These are phyloP conservation scores for Tuber magnatum DNA, from an alignment of 495 filamentous ascomycete genomes.

Conservation along the genomic window DNA sequence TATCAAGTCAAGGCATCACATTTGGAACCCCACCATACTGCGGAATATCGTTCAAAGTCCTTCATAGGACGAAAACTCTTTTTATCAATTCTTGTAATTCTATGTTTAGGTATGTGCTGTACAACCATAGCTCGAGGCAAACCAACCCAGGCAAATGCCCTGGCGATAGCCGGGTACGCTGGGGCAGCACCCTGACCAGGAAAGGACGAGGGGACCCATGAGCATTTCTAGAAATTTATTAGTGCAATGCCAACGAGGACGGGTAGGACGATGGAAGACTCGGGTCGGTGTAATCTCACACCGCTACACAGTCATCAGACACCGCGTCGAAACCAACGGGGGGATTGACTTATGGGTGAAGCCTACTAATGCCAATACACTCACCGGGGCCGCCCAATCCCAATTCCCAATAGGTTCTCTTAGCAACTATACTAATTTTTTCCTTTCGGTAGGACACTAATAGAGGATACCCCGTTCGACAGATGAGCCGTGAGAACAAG, in stretches of 20 bases:
- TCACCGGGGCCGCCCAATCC: neutral
- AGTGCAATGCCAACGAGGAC: neutral
- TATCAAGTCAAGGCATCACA: too few relatives aligned
- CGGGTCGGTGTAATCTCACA: conserved; percentile 36
- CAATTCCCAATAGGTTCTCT: neutral
- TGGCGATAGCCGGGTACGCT: conserved; percentile 47
- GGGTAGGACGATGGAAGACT: too few relatives aligned
- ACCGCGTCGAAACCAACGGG: too few relatives aligned
- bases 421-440: neutral
- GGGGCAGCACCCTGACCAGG: conserved; percentile 51
- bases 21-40: too few relatives aligned
- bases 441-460: neutral
- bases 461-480: neutral
- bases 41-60: too few relatives aligned
- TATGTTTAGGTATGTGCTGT: too few relatives aligned
- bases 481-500: neutral
- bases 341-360: neutral
- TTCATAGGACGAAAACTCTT: neutral
- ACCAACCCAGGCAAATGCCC: conserved; percentile 38
- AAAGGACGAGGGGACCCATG: conserved; percentile 51
- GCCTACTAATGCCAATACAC: conserved; percentile 58
- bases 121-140: neutral
- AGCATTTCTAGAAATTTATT: conserved; percentile 44
- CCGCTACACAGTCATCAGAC: conserved; percentile 1
- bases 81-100: neutral